Base-by-base conservation (phyloP, 2,329 filamentous ascomycete genomes). In the Macroventuria anomochaeta region DNA sequence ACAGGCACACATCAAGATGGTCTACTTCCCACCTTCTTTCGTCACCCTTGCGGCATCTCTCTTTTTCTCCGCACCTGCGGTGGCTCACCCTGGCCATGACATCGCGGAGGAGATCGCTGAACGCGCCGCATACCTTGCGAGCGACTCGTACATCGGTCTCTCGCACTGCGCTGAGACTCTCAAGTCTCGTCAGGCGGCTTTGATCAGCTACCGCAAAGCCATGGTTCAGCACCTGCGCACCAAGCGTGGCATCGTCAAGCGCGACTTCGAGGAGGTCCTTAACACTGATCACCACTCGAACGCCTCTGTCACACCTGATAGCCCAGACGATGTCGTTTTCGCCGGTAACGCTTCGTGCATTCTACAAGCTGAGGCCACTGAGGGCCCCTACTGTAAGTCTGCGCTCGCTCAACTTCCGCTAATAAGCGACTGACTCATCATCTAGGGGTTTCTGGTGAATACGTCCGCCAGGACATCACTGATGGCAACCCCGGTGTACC, bases 401-500 rank as follows among this genome's bases (percentile, higher is more conserved):
- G 18, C 3, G 12, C 7, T 46, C 15, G 7, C 10, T 21, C 7
- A 20, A n/a, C n/a, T n/a, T 37, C 11, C 18, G 7, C 15, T n/a
- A 5, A 7, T 13, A 10, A 28, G 2, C 15, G n/a, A 7, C 44
- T 46, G n/a, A 47, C 37, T 7, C 2, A 11, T 11, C 7, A 12
- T 23, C 8, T 21, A 56, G 53, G 53, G 53, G 53, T 56, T 5
- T 47, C 71, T 15, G 81, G 80, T 33, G 80, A 83, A 62, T 75
- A 75, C 36, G 65, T 83, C 55, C 76, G 81, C 17, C 58, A 72
- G 23, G 70, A 83, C 59, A 67, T 83, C 20, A 73, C 69, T 7
- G 79, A 81, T 39, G 70, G 73, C 12, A 73, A 83, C 63, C 53
- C 57, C 3, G 81, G 81, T 39, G 69, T 83, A 32, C 73, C 76